Base-by-base conservation (phyloP, 2,329 filamentous ascomycete genomes). In the Pseudogymnoascus sp. region DNA sequence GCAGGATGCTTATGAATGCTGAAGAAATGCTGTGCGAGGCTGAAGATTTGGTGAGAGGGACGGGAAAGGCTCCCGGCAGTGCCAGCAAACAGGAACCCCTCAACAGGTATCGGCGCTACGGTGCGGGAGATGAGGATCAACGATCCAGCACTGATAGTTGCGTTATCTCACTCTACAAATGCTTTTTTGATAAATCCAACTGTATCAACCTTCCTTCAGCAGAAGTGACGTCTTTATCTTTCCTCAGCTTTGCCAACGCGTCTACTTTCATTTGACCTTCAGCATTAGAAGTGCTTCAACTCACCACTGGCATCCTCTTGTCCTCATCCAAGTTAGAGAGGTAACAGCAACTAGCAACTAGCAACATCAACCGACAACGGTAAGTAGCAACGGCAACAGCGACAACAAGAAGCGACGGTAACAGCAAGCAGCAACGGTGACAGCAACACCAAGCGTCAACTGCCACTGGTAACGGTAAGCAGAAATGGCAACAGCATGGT, bases 51-150 rank as follows among this genome's bases (percentile, higher is more conserved):
- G 25, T 52, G 45, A 30, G 42, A 52, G 25, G 45, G 45, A 30
- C 45, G 45, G 25, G 45, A 52, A 16, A 52, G 45, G 45, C 45
- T 52, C 25, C 2, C 45, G 25, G 45, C 25, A 52, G 45, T 52
- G 45, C n/a, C 45, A 52, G 25, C 45, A 52, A 52, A 5, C 25
- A n/a, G 41, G 45, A 52, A 52, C 45, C 45, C 25, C 45, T 52
- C 45, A 52, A 52, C 45, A 52, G 45, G 45, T 52, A 30, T 52
- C 45, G 45, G 45, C 45, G 45, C 45, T 52, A 52, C 23, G 12
- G 42, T 7, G 4, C 45, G 45, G 45, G 45, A 52, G 45, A 52
- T 52, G 45, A 52, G 45, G 45, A 52, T 52, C 45, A 52, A 30
- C 45, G 23, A 30, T 28, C 11, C 23, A 30, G 12, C 22, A 16